A percentile compares a stretch with the other conserved stretches of the same genome.
Evolutionary conservation across 1,284 basidiomycete species (phyloP).

Genomic region (Pyrrhoderma lamaoense): DNA sequence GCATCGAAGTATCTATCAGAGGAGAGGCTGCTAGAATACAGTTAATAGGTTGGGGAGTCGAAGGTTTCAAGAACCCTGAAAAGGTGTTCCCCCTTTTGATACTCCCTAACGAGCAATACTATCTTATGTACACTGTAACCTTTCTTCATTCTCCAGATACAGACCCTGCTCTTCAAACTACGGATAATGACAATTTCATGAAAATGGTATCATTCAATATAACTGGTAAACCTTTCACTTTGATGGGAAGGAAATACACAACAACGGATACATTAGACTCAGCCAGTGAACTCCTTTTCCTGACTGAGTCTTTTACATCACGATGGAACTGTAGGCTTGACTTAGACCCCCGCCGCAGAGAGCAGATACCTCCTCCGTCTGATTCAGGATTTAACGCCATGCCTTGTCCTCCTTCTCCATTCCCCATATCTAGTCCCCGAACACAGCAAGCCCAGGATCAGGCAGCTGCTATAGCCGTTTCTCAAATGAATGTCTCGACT

Average conservation of each 20-base stretch:
- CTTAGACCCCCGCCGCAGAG: constrained; percentile 42
- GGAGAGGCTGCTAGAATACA: constrained; percentile 67
- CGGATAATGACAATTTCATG: constrained; percentile 42
- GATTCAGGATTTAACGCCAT: constrained; percentile 39
- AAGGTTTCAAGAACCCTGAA: constrained; percentile 31
- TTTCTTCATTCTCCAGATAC: constrained; percentile 56
- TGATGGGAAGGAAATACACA: constrained; percentile 8
- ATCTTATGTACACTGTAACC: constrained; percentile 78
- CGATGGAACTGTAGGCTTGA: constrained; percentile 86
- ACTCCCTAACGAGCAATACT: constrained; percentile 69
- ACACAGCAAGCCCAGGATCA: constrained; percentile 13
- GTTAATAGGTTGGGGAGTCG: constrained; percentile 62
- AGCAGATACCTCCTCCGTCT: constrained; percentile 17
- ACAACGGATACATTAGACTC: constrained; percentile 9
- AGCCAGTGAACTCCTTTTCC: constrained; percentile 34
- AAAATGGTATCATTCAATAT: constrained; percentile 75
- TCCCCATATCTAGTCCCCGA: constrained; percentile 35
- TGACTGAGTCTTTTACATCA: constrained; percentile 69
- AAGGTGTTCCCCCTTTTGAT: constrained; percentile 67
- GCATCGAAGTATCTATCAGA: constrained; percentile 63
- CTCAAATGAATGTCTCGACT: constrained; percentile 24
- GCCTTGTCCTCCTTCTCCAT: constrained; percentile 69
- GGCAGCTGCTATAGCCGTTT: background rate
- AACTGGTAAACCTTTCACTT: constrained; percentile 55
- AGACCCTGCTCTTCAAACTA: constrained; percentile 14